A percentile compares a stretch with the other conserved stretches of the same genome.
phyloP scores from a whole-genome alignment of 192 early-diverging fungal genomes.

The Coemansia sp. region DNA sequence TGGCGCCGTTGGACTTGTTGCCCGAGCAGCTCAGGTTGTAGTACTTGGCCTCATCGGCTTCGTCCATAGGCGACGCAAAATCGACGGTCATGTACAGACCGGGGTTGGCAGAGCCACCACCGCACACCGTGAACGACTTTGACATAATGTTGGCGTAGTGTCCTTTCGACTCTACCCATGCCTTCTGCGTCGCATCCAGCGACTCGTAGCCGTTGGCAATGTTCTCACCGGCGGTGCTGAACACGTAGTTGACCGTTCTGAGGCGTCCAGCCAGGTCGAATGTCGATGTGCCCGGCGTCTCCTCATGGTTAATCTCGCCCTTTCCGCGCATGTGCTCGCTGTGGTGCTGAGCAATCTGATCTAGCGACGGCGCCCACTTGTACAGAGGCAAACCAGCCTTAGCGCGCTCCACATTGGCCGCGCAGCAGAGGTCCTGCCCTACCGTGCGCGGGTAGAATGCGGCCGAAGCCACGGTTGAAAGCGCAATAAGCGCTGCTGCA shows the following conservation, averaged over 20 bases:
- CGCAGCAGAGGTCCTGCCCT: conserved; percentile 49
- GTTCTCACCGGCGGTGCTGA: conserved; percentile 47
- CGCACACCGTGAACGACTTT: conserved; percentile 48
- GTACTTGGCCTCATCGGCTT: conserved; percentile 13
- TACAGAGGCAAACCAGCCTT: conserved; percentile 10
- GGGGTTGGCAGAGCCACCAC: conserved; percentile 35
- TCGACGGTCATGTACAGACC: conserved; percentile 36
- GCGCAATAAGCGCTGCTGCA: conserved; percentile 15
- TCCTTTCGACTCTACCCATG: conserved; percentile 54
- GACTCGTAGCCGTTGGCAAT: conserved; percentile 22
- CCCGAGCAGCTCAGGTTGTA: conserved; percentile 38
- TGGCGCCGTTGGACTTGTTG: conserved; percentile 28
- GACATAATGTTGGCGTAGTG: conserved; percentile 56
- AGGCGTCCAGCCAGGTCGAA: conserved; percentile 29
- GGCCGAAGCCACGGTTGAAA: conserved; percentile 21
- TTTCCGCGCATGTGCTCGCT: conserved; percentile 20
- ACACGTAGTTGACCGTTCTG: conserved; percentile 11
- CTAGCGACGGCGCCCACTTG: conserved; percentile 34
- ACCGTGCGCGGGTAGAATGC: conserved; percentile 18
- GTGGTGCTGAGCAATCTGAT: conserved; percentile 27
- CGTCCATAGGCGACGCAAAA: conserved; percentile 40
- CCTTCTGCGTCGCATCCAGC: conserved; percentile 17
- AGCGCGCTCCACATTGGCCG: conserved; percentile 39
- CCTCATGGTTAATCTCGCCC: conserved; percentile 22
- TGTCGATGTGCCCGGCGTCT: conserved; percentile 4